Percentiles rank a stretch among this genome's conserved stretches.
phyloP scores from a whole-genome alignment of 2,329 filamentous ascomycete species.

The Sarocladium kiliense region DNA sequence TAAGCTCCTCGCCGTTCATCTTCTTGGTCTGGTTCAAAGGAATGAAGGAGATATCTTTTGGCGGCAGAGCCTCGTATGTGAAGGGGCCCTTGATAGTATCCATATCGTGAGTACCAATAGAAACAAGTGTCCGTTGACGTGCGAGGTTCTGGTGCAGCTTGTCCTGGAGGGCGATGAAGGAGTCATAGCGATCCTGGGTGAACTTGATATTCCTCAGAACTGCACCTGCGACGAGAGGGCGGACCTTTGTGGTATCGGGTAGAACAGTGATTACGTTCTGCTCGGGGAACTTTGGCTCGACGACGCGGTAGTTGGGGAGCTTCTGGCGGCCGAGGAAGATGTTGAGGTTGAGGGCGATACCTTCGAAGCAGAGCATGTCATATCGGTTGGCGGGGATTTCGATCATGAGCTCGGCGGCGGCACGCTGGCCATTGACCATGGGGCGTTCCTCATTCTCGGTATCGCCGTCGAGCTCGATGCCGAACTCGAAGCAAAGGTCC shows the following conservation, averaged over 20 bases:
- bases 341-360: slow-evolving; percentile 91
- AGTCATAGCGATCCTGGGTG: slow-evolving; percentile 85
- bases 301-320: slow-evolving; percentile 74
- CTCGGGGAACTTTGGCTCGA: slow-evolving; percentile 66
- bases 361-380: slow-evolving; percentile 96
- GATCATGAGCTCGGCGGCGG: slow-evolving; percentile 92
- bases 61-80: slow-evolving; percentile 87
- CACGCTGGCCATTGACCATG: slow-evolving; percentile 71
- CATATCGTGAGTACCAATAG: slow-evolving; percentile 94
- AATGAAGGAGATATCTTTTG: slow-evolving; percentile 86
- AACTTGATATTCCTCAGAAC: slow-evolving; percentile 89
- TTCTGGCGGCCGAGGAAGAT: slow-evolving; percentile 78
- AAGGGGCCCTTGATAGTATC: slow-evolving; percentile 93
- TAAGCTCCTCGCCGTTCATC: slow-evolving; percentile 83
- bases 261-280: slow-evolving; percentile 77
- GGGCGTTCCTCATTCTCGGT: slow-evolving; percentile 72
- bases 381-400: slow-evolving; percentile 94
- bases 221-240: slow-evolving; percentile 83
- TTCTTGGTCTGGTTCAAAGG: slow-evolving; percentile 88
- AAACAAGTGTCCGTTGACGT: slow-evolving; percentile 86
- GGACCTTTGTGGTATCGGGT: slow-evolving; percentile 68
- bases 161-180: slow-evolving; percentile 96
- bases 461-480: slow-evolving; percentile 96
- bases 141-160: slow-evolving; percentile 97
- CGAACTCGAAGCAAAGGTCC: slow-evolving; percentile 96